These are phyloP conservation scores for Kwoniella dejecticola DNA, from an alignment of 768 basidiomycete species.

Conservation along the genomic window DNA sequence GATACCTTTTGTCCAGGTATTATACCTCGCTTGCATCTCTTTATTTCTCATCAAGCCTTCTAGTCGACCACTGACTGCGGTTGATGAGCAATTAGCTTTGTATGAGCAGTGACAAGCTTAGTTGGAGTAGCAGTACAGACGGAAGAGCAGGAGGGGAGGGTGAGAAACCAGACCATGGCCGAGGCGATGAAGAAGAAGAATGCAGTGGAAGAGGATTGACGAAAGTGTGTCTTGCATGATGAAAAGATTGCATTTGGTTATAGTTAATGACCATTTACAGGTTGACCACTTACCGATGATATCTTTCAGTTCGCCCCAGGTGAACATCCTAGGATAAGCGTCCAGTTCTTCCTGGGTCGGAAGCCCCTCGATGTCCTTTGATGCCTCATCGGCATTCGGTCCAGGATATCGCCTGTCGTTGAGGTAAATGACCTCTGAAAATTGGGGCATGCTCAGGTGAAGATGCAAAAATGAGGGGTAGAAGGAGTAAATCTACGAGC, in stretches of 20 bases:
- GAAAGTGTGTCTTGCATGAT: too few relatives aligned
- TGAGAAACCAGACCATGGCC: too few relatives aligned
- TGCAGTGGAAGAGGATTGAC: too few relatives aligned
- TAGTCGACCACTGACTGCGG: slow-evolving; percentile 26
- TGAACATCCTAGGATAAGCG: slow-evolving; percentile 49
- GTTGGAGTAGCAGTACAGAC: too few relatives aligned
- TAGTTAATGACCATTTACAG: background rate
- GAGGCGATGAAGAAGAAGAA: too few relatives aligned
- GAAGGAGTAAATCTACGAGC: background rate
- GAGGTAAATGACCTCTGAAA: slow-evolving; percentile 31
- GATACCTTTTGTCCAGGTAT: slow-evolving; percentile 44
- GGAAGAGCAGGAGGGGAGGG: too few relatives aligned
- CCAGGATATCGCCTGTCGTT: slow-evolving; percentile 44
- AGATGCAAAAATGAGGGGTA: background rate
- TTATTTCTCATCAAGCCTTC: slow-evolving; percentile 45
- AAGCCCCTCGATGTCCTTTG: slow-evolving; percentile 38
- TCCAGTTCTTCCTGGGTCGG: slow-evolving; percentile 52
- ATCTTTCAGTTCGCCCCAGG: slow-evolving; percentile 51
- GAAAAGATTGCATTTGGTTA: background rate
- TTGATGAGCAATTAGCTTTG: background rate
- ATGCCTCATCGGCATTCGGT: slow-evolving; percentile 39
- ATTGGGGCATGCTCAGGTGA: background rate
- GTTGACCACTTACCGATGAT: slow-evolving; percentile 31
- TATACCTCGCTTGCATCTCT: slow-evolving; percentile 46
- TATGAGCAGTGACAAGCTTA: background rate